Evolutionary conservation across 1,139 yeast species (phyloP), one percentile per base, ranked within the genome.

Genomic region (Sugiyamaella japonica): DNA sequence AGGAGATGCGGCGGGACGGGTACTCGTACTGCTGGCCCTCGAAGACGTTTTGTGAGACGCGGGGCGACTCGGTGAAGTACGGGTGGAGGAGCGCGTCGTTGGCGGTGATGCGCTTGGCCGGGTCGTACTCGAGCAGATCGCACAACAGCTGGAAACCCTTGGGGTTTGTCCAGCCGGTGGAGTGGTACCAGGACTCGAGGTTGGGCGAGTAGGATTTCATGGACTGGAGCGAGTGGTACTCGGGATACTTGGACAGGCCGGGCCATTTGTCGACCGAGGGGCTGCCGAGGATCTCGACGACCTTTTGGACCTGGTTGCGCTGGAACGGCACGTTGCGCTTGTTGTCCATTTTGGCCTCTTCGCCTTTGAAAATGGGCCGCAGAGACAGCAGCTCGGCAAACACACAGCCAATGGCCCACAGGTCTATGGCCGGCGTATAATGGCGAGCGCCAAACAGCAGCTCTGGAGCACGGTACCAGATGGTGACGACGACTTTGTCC

Each of bases 381-480:
- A 95, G 72, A 1, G 96, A 89, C 17, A 93, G 75, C 49, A 93
- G 74, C 68, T 95, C 99, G 0, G 97, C 99, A 61, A 93, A 77
- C 8, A 95, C 93, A 70, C 99, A 93, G 0, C 99, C 99, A 8
- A 90, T 89, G 0, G 99, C 97, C 99, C 99, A 93, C 52, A 89
- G 71, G 71, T 93, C 98, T 45, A 93, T 86, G 0, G 98, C 93
- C 0, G 98, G 96, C 0, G 97, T 87, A 68, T 93, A 93, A 72
- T 93, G 97, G 48, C 97, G 76, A 1, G 96, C 90, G 0, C 99
- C 99, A 39, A 93, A 73, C 40, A 93, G 74, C 45, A 93, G 75
- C 68, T 93, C 99, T 0, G 99, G 98, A 0, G 99, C 97, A 61
- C 99, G 78, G 70, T 93, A 93, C 99, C 99, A 93, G 57, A 93